Evolutionary conservation across 2,329 filamentous ascomycete genomes (phyloP), one percentile per base, ranked within the genome.

Genomic region (Penicillium sp.): DNA sequence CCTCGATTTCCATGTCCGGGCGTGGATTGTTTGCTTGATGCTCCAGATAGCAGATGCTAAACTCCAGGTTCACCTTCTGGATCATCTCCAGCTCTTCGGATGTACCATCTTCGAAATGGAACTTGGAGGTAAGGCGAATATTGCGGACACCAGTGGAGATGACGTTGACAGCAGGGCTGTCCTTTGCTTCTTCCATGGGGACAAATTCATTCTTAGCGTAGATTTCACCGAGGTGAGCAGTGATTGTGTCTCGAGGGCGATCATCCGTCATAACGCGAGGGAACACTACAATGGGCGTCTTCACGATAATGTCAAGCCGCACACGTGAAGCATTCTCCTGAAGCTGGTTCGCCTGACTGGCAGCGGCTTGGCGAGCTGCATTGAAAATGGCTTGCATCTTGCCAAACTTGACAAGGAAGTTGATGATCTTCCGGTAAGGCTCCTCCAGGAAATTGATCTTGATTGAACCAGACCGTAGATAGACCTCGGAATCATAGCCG

Each of bases 361-460:
- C 91, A 3, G 95, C 94, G 40, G 93, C 95, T 75, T 96, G 91
- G 35, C 95, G 86, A 13, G 95, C 94, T 42, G 94, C 93, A 71
- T 99, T 99, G 80, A 96, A 99, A 53, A 99, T 89, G 23, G 94
- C 93, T 75, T 99, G 94, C 94, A 99, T 99, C 77, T 96, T 96
- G 60, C 95, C 94, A 73, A 99, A 99, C 69, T 99, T 99, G 73
- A 99, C 92, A 43, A 96, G 81, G 75, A 99, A 99, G 65, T 95
- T 91, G 75, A 99, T 91, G 63, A 99, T 97, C 77, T 97, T 97
- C 52, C 94, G 87, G 80, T 97, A 97, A 0, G 94, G 94, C 73
- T 99, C 95, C 61, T 97, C 93, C 4, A 97, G 79, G 73, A 99
- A 99, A 73, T 97, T 97, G 71, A 99, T 82, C 77, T 96, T 97